A percentile compares a stretch with the other conserved stretches of the same genome.
phyloP scores from a whole-genome alignment of 176 grass and related monocot species.

The Avena eriantha region DNA sequence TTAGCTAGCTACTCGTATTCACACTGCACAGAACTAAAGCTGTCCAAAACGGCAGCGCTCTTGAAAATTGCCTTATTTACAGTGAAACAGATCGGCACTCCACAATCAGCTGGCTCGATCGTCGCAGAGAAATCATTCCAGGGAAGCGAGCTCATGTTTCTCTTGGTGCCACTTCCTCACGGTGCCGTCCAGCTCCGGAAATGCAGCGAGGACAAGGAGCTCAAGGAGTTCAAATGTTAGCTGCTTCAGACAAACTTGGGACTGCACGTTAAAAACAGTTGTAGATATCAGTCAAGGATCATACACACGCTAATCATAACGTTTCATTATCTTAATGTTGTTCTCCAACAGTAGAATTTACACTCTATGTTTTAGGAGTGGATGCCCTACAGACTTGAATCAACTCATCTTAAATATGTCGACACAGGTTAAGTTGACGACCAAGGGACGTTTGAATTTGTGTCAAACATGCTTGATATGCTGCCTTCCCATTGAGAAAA shows the following conservation, averaged over 20 bases:
- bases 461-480: not conserved
- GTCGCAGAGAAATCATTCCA: not conserved
- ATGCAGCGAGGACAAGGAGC: slow-evolving; percentile 70
- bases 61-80: slow-evolving; percentile 48
- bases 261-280: slow-evolving; percentile 57
- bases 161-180: slow-evolving; percentile 79
- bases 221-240: slow-evolving; percentile 88
- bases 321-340: not conserved
- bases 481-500: not conserved
- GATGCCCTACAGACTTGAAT: not conserved
- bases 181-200: slow-evolving; percentile 82
- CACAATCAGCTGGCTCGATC: not conserved
- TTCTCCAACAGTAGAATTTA: not conserved
- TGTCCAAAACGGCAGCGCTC: not conserved
- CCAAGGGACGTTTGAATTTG: not conserved
- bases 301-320: not conserved
- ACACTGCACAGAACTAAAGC: slow-evolving; percentile 39
- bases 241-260: slow-evolving; percentile 90
- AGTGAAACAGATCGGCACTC: slow-evolving; percentile 6
- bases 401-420: not conserved
- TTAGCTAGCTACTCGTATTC: slow-evolving; percentile 52
- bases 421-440: not conserved
- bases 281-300: slow-evolving; percentile 27
- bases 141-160: slow-evolving; percentile 38
- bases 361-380: not conserved